Evolutionary conservation across 2,329 filamentous ascomycete genomes (phyloP).

Genomic region (Emergomyces orientalis): DNA sequence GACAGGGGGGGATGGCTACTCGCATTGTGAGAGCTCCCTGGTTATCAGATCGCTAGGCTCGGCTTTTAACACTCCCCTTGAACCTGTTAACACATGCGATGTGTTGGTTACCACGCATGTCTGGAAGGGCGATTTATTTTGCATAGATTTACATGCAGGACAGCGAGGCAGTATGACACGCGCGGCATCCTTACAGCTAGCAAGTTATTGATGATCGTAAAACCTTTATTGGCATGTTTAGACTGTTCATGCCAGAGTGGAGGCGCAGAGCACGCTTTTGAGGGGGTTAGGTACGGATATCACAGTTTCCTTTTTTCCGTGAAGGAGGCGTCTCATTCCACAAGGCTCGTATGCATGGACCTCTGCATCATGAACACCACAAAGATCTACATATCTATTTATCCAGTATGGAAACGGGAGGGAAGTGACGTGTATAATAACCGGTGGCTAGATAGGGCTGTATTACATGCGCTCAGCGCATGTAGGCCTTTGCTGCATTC

Average conservation of each 20-base stretch:
- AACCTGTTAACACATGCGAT: not conserved
- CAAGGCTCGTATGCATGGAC: not conserved
- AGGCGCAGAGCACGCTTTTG: too few species aligned
- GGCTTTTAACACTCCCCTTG: not conserved
- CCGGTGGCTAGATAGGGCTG: not conserved
- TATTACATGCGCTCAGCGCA: not conserved
- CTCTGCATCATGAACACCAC: not conserved
- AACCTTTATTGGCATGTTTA: too few species aligned
- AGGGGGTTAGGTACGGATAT: not conserved
- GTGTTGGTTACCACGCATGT: too few species aligned
- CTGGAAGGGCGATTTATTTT: too few species aligned
- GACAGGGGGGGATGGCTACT: not conserved
- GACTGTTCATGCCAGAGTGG: too few species aligned
- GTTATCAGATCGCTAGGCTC: not conserved
- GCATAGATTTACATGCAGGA: too few species aligned
- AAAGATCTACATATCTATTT: not conserved
- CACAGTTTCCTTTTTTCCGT: not conserved
- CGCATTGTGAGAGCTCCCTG: not conserved
- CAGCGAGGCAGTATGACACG: too few species aligned
- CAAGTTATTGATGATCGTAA: too few species aligned
- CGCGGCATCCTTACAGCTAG: too few species aligned
- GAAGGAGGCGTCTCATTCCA: not conserved
- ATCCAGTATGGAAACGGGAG: not conserved
- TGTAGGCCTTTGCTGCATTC: not conserved
- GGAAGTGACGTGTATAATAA: not conserved